phyloP scores from a whole-genome alignment of 2,329 filamentous ascomycete species.

The Colletotrichum costaricense region DNA sequence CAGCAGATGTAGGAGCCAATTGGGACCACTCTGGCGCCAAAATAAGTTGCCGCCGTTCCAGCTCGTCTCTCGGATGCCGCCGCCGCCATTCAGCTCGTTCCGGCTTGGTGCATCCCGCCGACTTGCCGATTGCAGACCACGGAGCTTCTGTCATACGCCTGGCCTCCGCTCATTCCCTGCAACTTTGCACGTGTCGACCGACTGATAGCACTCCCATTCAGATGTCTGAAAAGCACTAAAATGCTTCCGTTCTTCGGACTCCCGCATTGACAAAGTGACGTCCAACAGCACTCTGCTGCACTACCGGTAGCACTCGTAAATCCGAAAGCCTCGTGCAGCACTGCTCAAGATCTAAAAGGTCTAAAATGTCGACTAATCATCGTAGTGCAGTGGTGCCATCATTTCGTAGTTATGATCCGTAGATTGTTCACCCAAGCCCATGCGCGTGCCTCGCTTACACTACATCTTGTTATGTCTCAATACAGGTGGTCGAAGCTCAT shows the following conservation, averaged over 20 bases:
- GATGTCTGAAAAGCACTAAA: not conserved
- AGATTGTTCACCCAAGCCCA: not conserved
- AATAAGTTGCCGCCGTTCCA: constrained; percentile 25
- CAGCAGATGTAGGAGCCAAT: constrained; percentile 36
- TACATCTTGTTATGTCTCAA: constrained; percentile 3
- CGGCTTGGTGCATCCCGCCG: constrained; percentile 29
- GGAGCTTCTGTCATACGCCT: constrained; percentile 23
- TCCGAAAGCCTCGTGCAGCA: not conserved
- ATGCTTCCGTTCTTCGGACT: not conserved
- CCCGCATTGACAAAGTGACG: not conserved
- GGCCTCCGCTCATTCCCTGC: constrained; percentile 15
- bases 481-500: not conserved
- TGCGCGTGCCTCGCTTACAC: not conserved
- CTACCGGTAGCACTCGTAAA: not conserved
- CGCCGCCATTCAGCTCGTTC: constrained; percentile 29
- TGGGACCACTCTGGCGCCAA: constrained; percentile 31
- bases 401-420: not conserved
- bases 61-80: constrained; percentile 34
- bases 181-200: constrained; percentile 16
- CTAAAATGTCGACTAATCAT: not conserved
- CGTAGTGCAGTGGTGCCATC: not conserved
- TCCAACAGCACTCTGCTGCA: not conserved
- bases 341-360: not conserved
- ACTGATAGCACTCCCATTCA: not conserved
- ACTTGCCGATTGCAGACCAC: constrained; percentile 33